phyloP scores from a whole-genome alignment of 164 flowering plant genomes.

The Cinnamomum chago region DNA sequence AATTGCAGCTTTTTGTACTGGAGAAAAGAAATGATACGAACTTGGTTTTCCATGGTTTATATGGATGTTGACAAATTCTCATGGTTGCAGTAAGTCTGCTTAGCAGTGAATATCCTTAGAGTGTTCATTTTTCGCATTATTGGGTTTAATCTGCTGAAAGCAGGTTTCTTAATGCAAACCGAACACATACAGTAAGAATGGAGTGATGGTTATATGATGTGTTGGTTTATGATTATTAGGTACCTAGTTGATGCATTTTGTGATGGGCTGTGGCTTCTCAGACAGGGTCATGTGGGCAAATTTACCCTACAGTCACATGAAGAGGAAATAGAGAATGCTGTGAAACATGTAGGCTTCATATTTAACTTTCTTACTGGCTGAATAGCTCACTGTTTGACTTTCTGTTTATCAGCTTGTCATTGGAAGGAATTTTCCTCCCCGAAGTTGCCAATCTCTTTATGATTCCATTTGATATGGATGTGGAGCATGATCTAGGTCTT shows the following conservation, averaged over 20 bases:
- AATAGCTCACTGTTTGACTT: neutral
- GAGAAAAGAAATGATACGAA: conserved; percentile 27
- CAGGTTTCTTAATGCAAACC: neutral
- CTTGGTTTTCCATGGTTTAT: conserved; percentile 30
- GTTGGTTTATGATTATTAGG: conserved; percentile 18
- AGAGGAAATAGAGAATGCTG: conserved; percentile 25
- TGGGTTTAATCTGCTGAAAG: neutral
- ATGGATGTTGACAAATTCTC: conserved; percentile 23
- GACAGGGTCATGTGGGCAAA: conserved; percentile 21
- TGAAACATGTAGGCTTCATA: conserved; percentile 18
- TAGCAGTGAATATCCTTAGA: neutral
- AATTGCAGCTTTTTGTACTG: conserved; percentile 27
- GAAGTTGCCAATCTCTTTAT: neutral
- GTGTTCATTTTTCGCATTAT: neutral
- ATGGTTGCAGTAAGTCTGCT: conserved; percentile 28
- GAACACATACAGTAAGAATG: neutral
- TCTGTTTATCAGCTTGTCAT: conserved; percentile 1
- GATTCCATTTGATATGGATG: neutral
- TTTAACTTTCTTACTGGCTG: neutral
- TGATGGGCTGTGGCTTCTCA: conserved; percentile 28
- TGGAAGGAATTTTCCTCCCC: neutral
- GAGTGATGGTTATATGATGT: conserved; percentile 2
- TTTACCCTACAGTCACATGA: conserved; percentile 17
- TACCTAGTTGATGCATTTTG: conserved; percentile 26
- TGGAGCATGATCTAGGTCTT: neutral